phyloP scores from a whole-genome alignment of 805 yeast species.

The Metschnikowia bowlesiae region DNA sequence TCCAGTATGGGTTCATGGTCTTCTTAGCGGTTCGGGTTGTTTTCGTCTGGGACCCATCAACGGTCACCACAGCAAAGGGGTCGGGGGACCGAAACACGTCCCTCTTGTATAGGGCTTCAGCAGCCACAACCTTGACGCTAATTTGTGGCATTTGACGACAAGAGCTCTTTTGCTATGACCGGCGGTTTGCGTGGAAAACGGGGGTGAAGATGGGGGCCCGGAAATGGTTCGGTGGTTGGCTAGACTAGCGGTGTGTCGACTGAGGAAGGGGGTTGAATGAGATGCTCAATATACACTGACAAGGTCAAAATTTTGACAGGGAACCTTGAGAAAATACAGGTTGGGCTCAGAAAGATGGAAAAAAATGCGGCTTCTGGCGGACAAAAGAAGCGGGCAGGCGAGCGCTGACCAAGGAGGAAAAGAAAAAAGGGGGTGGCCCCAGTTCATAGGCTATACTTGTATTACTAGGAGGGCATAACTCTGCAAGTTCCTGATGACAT shows the following conservation, averaged over 20 bases:
- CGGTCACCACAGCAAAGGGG: slow-evolving; percentile 95
- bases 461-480: no score
- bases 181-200: neutral
- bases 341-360: slow-evolving; percentile 2
- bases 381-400: slow-evolving; percentile 1
- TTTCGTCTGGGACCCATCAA: slow-evolving; percentile 96
- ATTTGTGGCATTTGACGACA: slow-evolving; percentile 26
- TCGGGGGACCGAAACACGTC: slow-evolving; percentile 96
- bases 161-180: slow-evolving; percentile 2
- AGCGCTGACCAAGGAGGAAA: neutral
- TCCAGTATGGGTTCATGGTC: slow-evolving; percentile 97
- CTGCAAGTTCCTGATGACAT: no score
- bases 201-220: neutral
- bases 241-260: neutral
- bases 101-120: slow-evolving; percentile 91
- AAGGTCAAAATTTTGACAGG: neutral
- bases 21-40: slow-evolving; percentile 91
- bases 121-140: slow-evolving; percentile 81
- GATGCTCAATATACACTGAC: neutral
- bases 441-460: no score
- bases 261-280: neutral
- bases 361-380: slow-evolving; percentile 4
- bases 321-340: slow-evolving; percentile 2
- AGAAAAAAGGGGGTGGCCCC: neutral
- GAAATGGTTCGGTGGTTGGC: neutral